Evolutionary conservation across 768 basidiomycete species (phyloP), one percentile per base, ranked within the genome.

Genomic region (Mycena vitilis): DNA sequence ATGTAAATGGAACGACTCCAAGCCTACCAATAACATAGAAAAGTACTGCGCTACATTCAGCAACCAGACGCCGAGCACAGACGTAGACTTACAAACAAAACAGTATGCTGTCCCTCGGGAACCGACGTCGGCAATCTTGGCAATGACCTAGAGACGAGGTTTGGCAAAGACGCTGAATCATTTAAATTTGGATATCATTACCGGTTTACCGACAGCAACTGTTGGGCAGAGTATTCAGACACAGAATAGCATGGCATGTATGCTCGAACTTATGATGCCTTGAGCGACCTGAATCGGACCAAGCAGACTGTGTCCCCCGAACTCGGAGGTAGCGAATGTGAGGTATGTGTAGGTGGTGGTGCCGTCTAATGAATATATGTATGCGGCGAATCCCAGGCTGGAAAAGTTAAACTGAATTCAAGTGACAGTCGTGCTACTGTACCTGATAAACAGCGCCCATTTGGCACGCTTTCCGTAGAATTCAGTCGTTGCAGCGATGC

Each of bases 331-430:
- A 15, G 91, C 90, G 64, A 84, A 88, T 54, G 80, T 76, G 36
- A 91, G 84, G 76, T 92, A 93, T 60, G 83, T 85, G 71, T 81
- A 89, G 2, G 92, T 93, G 9, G 92, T 93, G 20, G 86, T 84
- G 23, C 86, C 83, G 67, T 93, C 92, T 37, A 94, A 82, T 0
- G 91, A 91, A 77, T 93, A 94, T 64, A 93, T 89, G 76, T 92
- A 94, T 1, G 91, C 87, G 0, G 91, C 89, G 0, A 92, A 84
- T 16, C 83, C 91, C 64, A 93, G 77, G 60, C 89, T 84, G 61
- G 0, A 81, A 60, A 42, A 55, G 49, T 47, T 65, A 58, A 51
- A 56, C 47, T 52, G 4, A 4, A 6, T 36, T 53, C 53, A 79
- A 58, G 25, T 11, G 0, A 20, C 9, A n/a, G 12, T 53, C 23